Base-by-base conservation (phyloP, 2,329 filamentous ascomycete genomes). In the Leptographium galeiforme region DNA sequence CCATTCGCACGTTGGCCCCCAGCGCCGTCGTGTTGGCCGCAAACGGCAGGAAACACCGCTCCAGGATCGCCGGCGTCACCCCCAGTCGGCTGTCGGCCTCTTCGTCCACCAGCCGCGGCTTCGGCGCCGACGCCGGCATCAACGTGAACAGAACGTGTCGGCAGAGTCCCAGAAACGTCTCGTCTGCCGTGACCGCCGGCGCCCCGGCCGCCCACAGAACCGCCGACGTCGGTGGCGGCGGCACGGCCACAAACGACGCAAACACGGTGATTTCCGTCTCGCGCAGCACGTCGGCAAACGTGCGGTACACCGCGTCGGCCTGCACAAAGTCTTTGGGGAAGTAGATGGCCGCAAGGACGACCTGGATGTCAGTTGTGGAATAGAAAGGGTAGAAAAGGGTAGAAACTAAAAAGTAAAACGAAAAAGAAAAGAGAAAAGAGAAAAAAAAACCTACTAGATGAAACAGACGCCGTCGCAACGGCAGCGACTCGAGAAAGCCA, bases 1-100 rank as follows among this genome's bases (percentile, higher is more conserved):
- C 82, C 40, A 90, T 72, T 63, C 85, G 86, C 33, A 83, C 82
- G 60, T 93, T 90, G 57, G 89, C 85, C 19, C 79, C 75, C 0
- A 76, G 66, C 8, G 72, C 74, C 14, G 76, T 70, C 0, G 75
- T 79, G 55, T 78, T 82, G 1, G 87, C 84, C 0, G 83, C 72
- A 58, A 76, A 81, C 0, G 79, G 79, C 2, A 89, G 73, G 63
- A 81, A 90, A 61, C 81, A 82, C 45, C 71, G 64, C 61, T 75
- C 69, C 44, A 81, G 63, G 57, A 80, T 74, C 8, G 59, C 60
- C 25, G 67, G 62, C 6, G 73, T 74, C 45, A 80, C 62, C 18
- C 63, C 63, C 8, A 70, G 69, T 1, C 60, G 53, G 4, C 65
- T 63, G 25, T 72, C 68, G 12, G 67, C 65, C 8, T 66, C 60